Base-by-base conservation (phyloP, 768 basidiomycete genomes). In the Mycena sanguinolenta region DNA sequence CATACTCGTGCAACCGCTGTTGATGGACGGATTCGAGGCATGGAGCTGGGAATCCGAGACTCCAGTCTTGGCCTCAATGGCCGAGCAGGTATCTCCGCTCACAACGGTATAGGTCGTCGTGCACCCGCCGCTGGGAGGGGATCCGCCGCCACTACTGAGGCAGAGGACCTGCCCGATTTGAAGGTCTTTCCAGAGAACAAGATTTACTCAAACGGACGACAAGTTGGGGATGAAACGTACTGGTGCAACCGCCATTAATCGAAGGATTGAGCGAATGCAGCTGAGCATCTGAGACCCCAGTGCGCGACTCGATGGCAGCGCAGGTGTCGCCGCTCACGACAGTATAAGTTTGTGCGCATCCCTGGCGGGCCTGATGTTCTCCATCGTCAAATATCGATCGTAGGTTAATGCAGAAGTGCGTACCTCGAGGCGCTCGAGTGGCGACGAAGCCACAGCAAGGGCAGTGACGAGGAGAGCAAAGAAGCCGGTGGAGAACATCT, bases 1-100 rank as follows among this genome's bases (percentile, higher is more conserved):
- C 64, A 17, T 62, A 71, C 69, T 70, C 21, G 69, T 70, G 63
- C 69, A 70, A 23, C 42, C 69, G 39, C 50, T 61, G 25, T 70
- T 70, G n/a, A 70, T 70, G 5, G 63, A 65, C 10, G 69, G 63
- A 54, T 70, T 70, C 25, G 54, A 32, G 10, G 69, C 23, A 57
- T 62, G 69, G 21, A 70, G 49, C 49, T 46, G 30, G 23, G 69
- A n/a, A 42, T 70, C 64, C 1, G 69, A 70, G 39, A 70, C 27
- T 19, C 63, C 63, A 19, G 27, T 36, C 16, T 23, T 60, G 3
- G 39, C 23, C 34, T 69, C 68, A 38, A 69, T 69, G 36, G n/a
- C 54, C 12, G 38, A 23, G 62, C 68, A 70, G 63, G 57, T 64
- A 50, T 70, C 69, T 55, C 69, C 69, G 63, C 38, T 44, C 62